A percentile compares a stretch with the other conserved stretches of the same genome.
Evolutionary conservation across 305 asterid species (phyloP).

Genomic region (Fraxinus floribunda): DNA sequence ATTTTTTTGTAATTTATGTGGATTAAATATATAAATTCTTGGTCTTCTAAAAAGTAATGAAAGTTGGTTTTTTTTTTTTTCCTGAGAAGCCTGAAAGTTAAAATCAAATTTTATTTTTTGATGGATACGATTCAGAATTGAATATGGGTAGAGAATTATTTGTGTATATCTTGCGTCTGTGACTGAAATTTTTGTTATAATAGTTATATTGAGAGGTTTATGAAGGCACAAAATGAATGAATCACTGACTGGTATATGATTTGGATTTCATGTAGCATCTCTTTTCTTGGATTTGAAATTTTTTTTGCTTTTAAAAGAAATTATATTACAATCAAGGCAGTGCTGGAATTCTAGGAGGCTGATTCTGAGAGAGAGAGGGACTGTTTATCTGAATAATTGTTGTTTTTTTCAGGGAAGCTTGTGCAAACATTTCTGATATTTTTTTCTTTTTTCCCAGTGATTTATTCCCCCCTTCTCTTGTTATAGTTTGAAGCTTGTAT

Average conservation of each 20-base stretch:
- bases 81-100: neutral
- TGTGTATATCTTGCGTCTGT: neutral
- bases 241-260: neutral
- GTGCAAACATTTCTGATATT: neutral
- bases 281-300: neutral
- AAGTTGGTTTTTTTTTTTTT: neutral
- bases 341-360: neutral
- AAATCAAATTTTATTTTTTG: neutral
- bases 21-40: neutral
- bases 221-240: neutral
- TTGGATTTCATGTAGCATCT: neutral
- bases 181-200: neutral
- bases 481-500: neutral
- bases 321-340: neutral
- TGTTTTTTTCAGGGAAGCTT: neutral
- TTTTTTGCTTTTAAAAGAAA: neutral
- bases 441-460: neutral
- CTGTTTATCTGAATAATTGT: neutral
- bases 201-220: neutral
- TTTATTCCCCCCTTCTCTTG: neutral
- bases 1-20: neutral
- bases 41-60: neutral
- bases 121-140: neutral
- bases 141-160: neutral
- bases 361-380: neutral